Evolutionary conservation across 2,329 filamentous ascomycete species (phyloP), one percentile per base, ranked within the genome.

Genomic region (Fusarium gaditjirri): DNA sequence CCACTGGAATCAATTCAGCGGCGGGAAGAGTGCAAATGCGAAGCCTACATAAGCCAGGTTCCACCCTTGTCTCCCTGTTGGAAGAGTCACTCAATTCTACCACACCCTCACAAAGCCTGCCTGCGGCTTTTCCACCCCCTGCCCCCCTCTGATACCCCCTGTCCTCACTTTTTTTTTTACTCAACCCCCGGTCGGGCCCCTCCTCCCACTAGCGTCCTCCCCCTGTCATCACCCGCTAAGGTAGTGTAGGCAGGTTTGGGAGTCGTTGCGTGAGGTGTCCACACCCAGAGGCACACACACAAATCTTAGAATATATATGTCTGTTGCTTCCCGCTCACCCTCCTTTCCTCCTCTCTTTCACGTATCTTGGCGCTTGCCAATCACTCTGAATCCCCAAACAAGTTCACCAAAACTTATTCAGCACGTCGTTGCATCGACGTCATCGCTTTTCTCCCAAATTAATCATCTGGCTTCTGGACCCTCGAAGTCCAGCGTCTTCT

Each of bases 361-460:
- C 77, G 72, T 75, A 77, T 76, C 78, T 82, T 82, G 81, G 81
- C 81, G 72, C 69, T 72, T 81, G 81, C 81, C 81, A 83, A 82
- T 78, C 73, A 81, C 68, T 61, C 58, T 73, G n/a, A 65, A 59
- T 63, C 47, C 54, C 55, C 65, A 65, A 70, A 72, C 66, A 50
- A 50, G 63, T 59, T 71, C 62, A 68, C 53, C 47, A 29, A 54
- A 65, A 46, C 47, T 60, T 65, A 55, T 58, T 60, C 68, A 71
- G 71, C 73, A 77, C 76, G 65, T 76, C 73, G 67, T 57, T 57
- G 49, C 69, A 71, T 60, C 75, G 77, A 78, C 77, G 75, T 75
- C 76, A 75, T 76, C 78, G 62, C 69, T 76, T 76, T 74, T 75
- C 70, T 52, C 25, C 41, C 50, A 14, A 23, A 29, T 55, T 27